Conservation (phyloP, 129 eudicot genomes). For the Dittrichia graveolens region DNA sequence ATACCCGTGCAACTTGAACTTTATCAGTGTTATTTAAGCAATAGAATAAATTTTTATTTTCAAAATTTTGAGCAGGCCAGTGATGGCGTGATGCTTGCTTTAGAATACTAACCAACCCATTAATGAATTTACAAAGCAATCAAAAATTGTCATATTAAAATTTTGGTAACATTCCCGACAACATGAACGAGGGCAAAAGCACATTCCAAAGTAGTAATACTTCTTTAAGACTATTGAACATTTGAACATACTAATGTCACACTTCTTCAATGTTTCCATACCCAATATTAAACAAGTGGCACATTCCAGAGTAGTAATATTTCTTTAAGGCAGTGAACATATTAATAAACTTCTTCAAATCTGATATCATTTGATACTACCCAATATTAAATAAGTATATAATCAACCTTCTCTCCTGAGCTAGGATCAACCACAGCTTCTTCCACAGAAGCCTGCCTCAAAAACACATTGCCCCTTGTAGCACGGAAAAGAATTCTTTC, state of each 20-base stretch:
- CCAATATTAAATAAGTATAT: constrained; percentile 10
- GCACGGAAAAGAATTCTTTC: constrained; percentile 96
- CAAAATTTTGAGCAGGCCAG: neutral
- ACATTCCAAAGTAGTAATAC: neutral
- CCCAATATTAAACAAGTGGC: neutral
- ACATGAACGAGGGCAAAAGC: neutral
- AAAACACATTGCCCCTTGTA: constrained; percentile 87
- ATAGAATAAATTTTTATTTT: neutral
- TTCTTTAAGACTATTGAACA: neutral
- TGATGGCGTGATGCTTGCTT: neutral
- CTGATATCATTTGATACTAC: neutral
- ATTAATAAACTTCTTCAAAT: too few species aligned
- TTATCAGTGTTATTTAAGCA: constrained; percentile 5
- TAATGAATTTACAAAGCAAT: constrained; percentile 6
- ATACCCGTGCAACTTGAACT: neutral
- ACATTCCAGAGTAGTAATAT: neutral
- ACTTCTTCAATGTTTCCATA: neutral
- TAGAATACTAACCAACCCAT: constrained; percentile 8
- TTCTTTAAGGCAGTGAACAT: too few species aligned
- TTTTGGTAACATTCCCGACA: neutral
- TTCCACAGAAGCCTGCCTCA: constrained; percentile 69
- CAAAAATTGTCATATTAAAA: constrained; percentile 1
- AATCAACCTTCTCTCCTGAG: constrained; percentile 78
- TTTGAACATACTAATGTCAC: neutral
- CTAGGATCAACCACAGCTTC: constrained; percentile 80